Conservation (phyloP, 257 asterid genomes). For the Rubia yunnanensis region DNA sequence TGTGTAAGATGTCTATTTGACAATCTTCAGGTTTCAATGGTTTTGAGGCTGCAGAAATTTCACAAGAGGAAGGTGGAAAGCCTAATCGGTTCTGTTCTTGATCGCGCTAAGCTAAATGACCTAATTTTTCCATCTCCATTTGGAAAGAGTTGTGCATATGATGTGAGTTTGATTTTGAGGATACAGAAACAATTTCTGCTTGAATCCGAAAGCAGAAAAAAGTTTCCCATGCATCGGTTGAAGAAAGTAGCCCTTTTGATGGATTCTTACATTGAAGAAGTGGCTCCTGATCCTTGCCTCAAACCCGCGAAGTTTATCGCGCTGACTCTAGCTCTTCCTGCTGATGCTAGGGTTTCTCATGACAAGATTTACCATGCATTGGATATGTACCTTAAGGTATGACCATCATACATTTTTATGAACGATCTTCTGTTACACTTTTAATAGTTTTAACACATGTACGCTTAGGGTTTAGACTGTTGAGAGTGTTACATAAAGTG, state of each 20-base stretch:
- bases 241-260: slow-evolving; percentile 41
- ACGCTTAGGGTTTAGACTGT: background rate
- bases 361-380: slow-evolving; percentile 40
- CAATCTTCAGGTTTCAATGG: slow-evolving; percentile 25
- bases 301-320: slow-evolving; percentile 35
- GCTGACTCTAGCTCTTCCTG: slow-evolving; percentile 36
- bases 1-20: slow-evolving; percentile 33
- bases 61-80: slow-evolving; percentile 28
- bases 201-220: slow-evolving; percentile 3
- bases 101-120: slow-evolving; percentile 55
- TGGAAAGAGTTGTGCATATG: slow-evolving; percentile 28
- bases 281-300: slow-evolving; percentile 53
- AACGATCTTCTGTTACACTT: background rate
- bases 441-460: background rate
- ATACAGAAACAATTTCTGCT: slow-evolving; percentile 27
- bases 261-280: slow-evolving; percentile 47
- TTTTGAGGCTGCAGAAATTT: slow-evolving; percentile 18
- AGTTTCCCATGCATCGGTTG: slow-evolving; percentile 15
- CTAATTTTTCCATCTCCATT: slow-evolving; percentile 32
- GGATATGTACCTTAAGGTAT: slow-evolving; percentile 49
- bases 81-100: slow-evolving; percentile 40
- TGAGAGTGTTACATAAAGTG: background rate
- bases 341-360: slow-evolving; percentile 39
- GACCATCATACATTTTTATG: no score
- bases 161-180: slow-evolving; percentile 36